Evolutionary conservation across 169 alveolate genomes (phyloP), one percentile per base, ranked within the genome.

Genomic region (Plasmodium gonderi): DNA sequence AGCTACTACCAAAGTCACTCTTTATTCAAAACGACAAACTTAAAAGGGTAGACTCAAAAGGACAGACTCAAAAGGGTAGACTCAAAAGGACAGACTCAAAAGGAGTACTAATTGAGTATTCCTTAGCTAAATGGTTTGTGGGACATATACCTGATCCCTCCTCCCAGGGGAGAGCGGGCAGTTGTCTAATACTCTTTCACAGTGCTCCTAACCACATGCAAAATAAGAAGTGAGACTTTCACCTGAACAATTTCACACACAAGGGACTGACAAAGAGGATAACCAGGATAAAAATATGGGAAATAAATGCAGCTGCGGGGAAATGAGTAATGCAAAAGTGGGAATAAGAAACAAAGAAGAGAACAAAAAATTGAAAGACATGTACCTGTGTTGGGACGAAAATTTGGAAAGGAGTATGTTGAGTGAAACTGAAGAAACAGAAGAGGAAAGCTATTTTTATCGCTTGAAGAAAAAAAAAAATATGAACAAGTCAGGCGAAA

Each of bases 271-370:
- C 44, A 12, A 68, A 68, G 17, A 26, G 47, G 47, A 33, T 68
- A 7, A 9, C n/a, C n/a, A n/a, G n/a, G n/a, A 31, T 12, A 8
- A 11, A 31, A 80, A 60, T 3, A 85, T 85, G 92, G 92, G 92
- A 74, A 85, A 85, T 45, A 60, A 85, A 40, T 76, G 83, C 20
- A 51, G 80, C 51, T 85, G 92, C 38, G 85, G 38, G 29, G 87
- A 85, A 54, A 38, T 85, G 67, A 85, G 51, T 31, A 85, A 65
- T 8, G 92, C 77, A 0, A 76, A 76, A 26, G 36, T 17, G 29
- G 45, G 44, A 36, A 40, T 49, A 3, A 17, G 65, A 14, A 38
- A 74, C 36, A 67, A 33, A 33, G 87, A 49, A 14, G 42, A 36
- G 8, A 33, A 85, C 17, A 33, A 51, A 20, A 74, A 44, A 42